Evolutionary conservation across 1,284 basidiomycete genomes (phyloP).

Genomic region (Ceratobasidium theobromae): DNA sequence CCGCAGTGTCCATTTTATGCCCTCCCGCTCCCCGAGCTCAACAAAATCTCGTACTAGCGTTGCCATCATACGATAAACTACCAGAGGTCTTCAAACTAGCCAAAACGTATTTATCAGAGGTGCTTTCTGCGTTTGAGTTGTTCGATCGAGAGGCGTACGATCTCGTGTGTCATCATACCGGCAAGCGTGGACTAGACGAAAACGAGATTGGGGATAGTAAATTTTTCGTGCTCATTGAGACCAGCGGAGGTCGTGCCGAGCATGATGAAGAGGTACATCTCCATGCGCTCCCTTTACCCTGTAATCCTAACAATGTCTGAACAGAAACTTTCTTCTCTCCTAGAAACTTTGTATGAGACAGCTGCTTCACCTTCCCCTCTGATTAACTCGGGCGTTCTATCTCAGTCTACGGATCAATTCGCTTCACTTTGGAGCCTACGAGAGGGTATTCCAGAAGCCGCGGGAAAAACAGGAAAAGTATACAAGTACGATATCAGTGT

Average conservation of each 20-base stretch:
- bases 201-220: constrained; percentile 73
- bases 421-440: constrained; percentile 89
- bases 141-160: constrained; percentile 90
- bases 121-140: constrained; percentile 97
- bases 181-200: constrained; percentile 64
- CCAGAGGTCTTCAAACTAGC: constrained; percentile 65
- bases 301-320: constrained; percentile 5
- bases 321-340: constrained; percentile 86
- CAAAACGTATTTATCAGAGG: constrained; percentile 83
- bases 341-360: constrained; percentile 63
- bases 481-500: constrained; percentile 99
- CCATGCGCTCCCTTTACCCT: constrained; percentile 18
- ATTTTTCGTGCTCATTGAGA: constrained; percentile 94
- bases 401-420: constrained; percentile 91
- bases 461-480: constrained; percentile 90
- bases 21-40: constrained; percentile 75
- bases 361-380: constrained; percentile 71
- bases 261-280: constrained; percentile 87
- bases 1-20: constrained; percentile 94
- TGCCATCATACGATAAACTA: constrained; percentile 73
- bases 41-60: constrained; percentile 76
- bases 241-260: constrained; percentile 89
- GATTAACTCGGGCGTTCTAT: constrained; percentile 89
- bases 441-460: constrained; percentile 92
- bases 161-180: constrained; percentile 64